Evolutionary conservation across 2,329 filamentous ascomycete genomes (phyloP).

Genomic region (Apiospora malaysiana): DNA sequence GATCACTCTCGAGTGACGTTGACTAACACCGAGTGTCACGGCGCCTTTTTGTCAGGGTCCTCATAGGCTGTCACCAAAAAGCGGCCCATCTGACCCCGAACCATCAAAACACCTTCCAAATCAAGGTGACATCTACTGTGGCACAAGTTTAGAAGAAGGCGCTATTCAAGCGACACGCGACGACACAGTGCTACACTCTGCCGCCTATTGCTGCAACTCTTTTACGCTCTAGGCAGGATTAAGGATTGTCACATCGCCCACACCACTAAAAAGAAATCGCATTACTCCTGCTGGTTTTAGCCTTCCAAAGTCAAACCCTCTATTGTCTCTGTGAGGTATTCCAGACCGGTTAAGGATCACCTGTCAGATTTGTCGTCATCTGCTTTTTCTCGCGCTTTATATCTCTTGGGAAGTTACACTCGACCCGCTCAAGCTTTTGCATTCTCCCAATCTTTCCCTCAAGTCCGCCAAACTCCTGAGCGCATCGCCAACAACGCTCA

Average conservation of each 20-base stretch:
- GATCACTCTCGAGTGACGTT: not conserved
- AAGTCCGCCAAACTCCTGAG: constrained; percentile 19
- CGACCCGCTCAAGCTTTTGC: not conserved
- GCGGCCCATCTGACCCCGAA: constrained; percentile 27
- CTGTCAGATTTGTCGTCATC: constrained; percentile 12
- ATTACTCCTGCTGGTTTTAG: constrained; percentile 15
- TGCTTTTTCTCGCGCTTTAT: not conserved
- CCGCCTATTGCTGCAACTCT: constrained; percentile 10
- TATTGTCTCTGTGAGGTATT: not conserved
- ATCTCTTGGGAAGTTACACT: not conserved
- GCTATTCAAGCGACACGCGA: constrained; percentile 27
- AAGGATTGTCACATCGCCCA: constrained; percentile 17
- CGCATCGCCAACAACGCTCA: constrained; percentile 36
- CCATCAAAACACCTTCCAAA: constrained; percentile 39
- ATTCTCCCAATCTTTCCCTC: not conserved
- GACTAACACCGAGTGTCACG: constrained; percentile 12
- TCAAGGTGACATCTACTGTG: constrained; percentile 34
- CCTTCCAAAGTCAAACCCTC: constrained; percentile 11
- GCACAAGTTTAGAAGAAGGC: not conserved
- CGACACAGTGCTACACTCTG: constrained; percentile 25
- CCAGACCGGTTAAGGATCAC: not conserved
- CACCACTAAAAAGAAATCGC: constrained; percentile 3
- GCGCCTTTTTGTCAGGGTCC: constrained; percentile 19
- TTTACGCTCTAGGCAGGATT: constrained; percentile 1
- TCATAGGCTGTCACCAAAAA: constrained; percentile 33